phyloP scores from a whole-genome alignment of 495 filamentous ascomycete species.

The Aspergillus leporis region DNA sequence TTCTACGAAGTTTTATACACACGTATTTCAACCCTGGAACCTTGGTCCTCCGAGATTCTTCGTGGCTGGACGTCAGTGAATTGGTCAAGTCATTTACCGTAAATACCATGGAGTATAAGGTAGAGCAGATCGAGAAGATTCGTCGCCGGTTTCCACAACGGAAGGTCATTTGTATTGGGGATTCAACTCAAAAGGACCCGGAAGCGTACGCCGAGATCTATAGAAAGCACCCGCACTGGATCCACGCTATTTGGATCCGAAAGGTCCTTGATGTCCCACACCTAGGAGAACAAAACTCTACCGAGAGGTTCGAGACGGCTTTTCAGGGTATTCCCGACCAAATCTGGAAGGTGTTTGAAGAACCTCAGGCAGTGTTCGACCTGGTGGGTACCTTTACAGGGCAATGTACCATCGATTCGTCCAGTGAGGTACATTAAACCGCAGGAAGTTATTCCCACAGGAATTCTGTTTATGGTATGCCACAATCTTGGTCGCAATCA shows the following conservation, averaged over 20 bases:
- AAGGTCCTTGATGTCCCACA: conserved; percentile 76
- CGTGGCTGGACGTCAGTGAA: conserved; percentile 82
- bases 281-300: conserved; percentile 71
- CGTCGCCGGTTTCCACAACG: conserved; percentile 72
- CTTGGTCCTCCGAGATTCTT: conserved; percentile 79
- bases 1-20: conserved; percentile 70
- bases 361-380: conserved; percentile 63
- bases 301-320: conserved; percentile 75
- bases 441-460: background rate
- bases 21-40: conserved; percentile 74
- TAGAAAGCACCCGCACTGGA: conserved; percentile 65
- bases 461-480: no score
- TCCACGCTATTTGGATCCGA: conserved; percentile 78
- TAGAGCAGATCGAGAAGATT: conserved; percentile 75
- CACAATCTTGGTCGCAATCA: no score
- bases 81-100: conserved; percentile 76
- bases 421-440: background rate
- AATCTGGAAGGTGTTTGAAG: conserved; percentile 78
- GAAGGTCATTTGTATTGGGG: conserved; percentile 81
- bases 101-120: conserved; percentile 84
- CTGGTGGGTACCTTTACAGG: conserved; percentile 45
- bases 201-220: conserved; percentile 84
- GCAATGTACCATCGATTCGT: conserved; percentile 11
- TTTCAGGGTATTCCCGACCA: conserved; percentile 71
- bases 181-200: conserved; percentile 89